Base-by-base conservation (phyloP, 495 filamentous ascomycete species). In the Polyplosphaeria fusca region DNA sequence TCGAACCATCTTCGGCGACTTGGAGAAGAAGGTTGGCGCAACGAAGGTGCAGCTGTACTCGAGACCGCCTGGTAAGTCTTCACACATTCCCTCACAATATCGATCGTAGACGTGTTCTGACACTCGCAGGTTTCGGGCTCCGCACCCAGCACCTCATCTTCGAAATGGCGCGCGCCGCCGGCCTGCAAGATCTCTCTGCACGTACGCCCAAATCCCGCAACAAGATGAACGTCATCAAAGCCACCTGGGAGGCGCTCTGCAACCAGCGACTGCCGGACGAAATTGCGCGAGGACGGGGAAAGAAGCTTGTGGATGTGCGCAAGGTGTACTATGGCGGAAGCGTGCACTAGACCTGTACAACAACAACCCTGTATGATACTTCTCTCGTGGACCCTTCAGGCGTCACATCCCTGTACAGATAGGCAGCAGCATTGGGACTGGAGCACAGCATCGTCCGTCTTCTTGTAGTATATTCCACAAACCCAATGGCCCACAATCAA, bases 141-240 rank as follows among this genome's bases (percentile, higher is more conserved):
- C 86, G 93, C 55, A 88, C 87, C 68, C 88, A 94, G 61, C 81
- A 89, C 66, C 80, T 89, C 58, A 93, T 97, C 67, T 96, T 88
- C 70, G 90, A 96, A 70, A 91, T 99, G 75, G 87, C 86, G 63
- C 83, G 87, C 46, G 80, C 82, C 30, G 84, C 83, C 27, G 93
- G 93, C 58, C 87, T 99, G 63, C 74, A 81, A 30, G 93, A 99
- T 68, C 79, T 99, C 13, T 80, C 88, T 5, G 93, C 89, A 16
- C 79, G 79, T 30, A 87, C 94, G 39, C 81, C 81, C 40, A 80
- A 89, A 22, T 85, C 86, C 22, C 76, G 89, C 52, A 99, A 96
- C 77, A 87, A 86, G 49, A 94, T 97, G 89, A 99, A 99, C 73
- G 86, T 89, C 13, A 85, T 95, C 64, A 96, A 96, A 76, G 92